A percentile compares a stretch with the other conserved stretches of the same genome.
phyloP scores from a whole-genome alignment of 2,329 filamentous ascomycete species.

The Aspergillus novofumigatus region DNA sequence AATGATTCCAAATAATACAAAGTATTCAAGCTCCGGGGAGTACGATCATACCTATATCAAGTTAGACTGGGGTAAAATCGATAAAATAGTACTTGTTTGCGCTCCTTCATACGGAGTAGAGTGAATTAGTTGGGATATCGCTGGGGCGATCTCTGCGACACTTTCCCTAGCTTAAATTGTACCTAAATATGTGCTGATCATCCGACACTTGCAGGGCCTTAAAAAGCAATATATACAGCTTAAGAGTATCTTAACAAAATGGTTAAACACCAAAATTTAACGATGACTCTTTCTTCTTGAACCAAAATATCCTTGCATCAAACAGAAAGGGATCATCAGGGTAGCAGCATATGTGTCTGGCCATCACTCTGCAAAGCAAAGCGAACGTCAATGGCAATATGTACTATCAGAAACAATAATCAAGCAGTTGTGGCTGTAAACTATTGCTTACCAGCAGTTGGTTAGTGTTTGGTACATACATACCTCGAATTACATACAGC shows the following conservation, averaged over 20 bases:
- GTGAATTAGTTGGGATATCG: neutral
- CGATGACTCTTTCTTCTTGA: neutral
- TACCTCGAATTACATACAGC: neutral
- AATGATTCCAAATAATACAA: neutral
- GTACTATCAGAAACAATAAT: neutral
- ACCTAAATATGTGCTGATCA: constrained; percentile 17
- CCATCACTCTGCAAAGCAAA: neutral
- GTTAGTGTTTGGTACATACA: neutral
- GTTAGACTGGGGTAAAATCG: neutral
- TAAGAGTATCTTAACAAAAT: neutral
- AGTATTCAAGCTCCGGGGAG: neutral
- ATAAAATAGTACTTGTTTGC: neutral
- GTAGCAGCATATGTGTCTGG: neutral
- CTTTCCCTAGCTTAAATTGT: constrained; percentile 11
- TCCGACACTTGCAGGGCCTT: constrained; percentile 17
- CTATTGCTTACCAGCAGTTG: neutral
- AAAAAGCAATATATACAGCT: neutral
- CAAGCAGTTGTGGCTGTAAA: neutral
- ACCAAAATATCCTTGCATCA: neutral
- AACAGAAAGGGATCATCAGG: neutral
- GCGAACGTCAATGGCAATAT: neutral
- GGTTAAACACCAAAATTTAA: neutral
- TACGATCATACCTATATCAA: neutral
- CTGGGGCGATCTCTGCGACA: constrained; percentile 11
- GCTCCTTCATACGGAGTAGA: neutral